Evolutionary conservation across 495 filamentous ascomycete species (phyloP).

Genomic region (Annulohypoxylon moriforme): DNA sequence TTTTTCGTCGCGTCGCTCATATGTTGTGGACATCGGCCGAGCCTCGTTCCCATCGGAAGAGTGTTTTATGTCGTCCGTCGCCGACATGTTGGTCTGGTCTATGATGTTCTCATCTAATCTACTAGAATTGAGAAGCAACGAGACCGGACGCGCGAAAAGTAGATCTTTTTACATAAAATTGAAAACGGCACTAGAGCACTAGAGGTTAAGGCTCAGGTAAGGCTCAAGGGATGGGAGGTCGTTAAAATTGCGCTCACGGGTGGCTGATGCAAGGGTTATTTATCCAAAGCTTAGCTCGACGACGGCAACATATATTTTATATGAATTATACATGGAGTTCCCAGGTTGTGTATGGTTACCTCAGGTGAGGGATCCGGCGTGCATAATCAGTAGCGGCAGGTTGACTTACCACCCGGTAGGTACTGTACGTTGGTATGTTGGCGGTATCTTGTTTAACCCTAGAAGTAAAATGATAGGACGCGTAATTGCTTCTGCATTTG

Average conservation of each 20-base stretch:
- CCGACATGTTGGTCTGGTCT: constrained; percentile 14
- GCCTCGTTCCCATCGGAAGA: constrained; percentile 17
- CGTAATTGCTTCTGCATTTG: neutral
- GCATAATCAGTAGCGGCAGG: constrained; percentile 1
- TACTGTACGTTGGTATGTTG: too few relatives aligned
- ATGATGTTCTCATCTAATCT: neutral
- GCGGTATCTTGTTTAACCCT: constrained; percentile 1
- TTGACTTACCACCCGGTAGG: too few relatives aligned
- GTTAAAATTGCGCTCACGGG: constrained; percentile 1
- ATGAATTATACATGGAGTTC: constrained; percentile 12
- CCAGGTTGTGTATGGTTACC: neutral
- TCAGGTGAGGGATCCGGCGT: neutral
- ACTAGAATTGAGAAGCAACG: neutral
- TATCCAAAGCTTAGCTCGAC: neutral
- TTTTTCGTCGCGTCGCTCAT: constrained; percentile 29
- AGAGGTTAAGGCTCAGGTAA: neutral
- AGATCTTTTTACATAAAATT: neutral
- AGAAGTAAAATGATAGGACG: neutral
- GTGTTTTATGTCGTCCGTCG: neutral
- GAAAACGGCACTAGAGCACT: neutral
- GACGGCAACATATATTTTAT: neutral
- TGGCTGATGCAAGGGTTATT: constrained; percentile 15
- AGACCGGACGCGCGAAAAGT: neutral
- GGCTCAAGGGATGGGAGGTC: neutral
- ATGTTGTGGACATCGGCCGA: neutral